Evolutionary conservation across 352 stramenopile species (phyloP), one percentile per base, ranked within the genome.

Genomic region (Globisporangium megalacanthum): DNA sequence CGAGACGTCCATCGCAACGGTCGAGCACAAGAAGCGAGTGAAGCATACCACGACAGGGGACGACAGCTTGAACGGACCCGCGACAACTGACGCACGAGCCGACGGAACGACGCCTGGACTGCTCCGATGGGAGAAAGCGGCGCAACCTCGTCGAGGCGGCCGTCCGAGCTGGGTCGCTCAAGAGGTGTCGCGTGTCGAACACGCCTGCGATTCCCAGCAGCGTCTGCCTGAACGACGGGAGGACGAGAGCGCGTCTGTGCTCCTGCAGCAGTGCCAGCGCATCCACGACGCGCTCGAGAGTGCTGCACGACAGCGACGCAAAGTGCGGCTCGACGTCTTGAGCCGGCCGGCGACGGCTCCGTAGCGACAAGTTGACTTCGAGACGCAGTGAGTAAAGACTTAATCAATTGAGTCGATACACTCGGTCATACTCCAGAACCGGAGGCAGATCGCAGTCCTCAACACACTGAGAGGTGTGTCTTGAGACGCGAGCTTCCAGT

Each of bases 401-500:
- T 4, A 29, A 4, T 29, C 25, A 29, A 4, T 29, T 4, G 25
- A 29, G 25, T 29, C 25, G 25, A 29, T 29, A 29, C 25, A 29
- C 25, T 29, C 25, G 25, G 25, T 29, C 25, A 29, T 4, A 4
- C 25, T 29, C 25, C 25, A 29, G 25, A 29, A 29, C 25, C 25
- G 25, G 1, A 29, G 25, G 25, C 25, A 29, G 25, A 29, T 29
- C 4, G 25, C 25, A 29, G 25, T 4, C 25, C 25, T 29, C 25
- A 4, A 29, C 25, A 4, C 25, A 29, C 25, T 29, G 25, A 29
- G 25, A 29, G 25, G 25, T 93, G 83, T 29, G 75, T 85, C 47
- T 76, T 81, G 31, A 91, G 58, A 5, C 83, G 80, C 65, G 79
- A 83, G 33, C 80, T 29, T 29, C 4, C 25, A 29, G 25, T 29